Base-by-base conservation (phyloP, 2,329 filamentous ascomycete species). In the Trichoderma arundinaceum region DNA sequence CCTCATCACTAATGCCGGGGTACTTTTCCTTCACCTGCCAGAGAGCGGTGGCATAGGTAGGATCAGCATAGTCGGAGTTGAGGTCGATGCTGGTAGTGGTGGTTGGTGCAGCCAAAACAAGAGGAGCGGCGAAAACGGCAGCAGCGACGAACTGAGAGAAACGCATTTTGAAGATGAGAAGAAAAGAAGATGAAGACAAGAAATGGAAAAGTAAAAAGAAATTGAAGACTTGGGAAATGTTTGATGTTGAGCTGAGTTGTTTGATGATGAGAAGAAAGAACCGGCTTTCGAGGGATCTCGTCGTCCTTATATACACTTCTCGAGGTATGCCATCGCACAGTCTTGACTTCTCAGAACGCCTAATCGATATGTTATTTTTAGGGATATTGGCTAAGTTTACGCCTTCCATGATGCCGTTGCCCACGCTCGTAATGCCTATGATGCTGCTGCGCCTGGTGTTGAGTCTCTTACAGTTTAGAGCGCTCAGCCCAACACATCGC, bases 111-210 rank as follows among this genome's bases (percentile, higher is more conserved):
- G 56, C 43, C 28, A 59, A n/a, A 7, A 48, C 56, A 33, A 59
- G 32, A 15, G 56, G 43, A n/a, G 56, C 56, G 7, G 41, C 56
- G n/a, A 59, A 41, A 13, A 28, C 56, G 32, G 32, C 56, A 17
- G 41, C 33, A 2, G 44, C 41, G 43, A 46, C 35, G 28, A 49
- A 19, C 22, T 57, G 38, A 13, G 22, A 17, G 43, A 59, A 59
- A 46, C 43, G 56, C 56, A 48, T 59, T 35, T 39, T 59, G 17
- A 48, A 15, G 15, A 28, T 35, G 41, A 13, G 32, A 22, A 35
- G 19, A 48, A 38, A 28, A 15, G 38, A 43, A 2, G 12, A n/a
- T 4, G 4, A n/a, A 10, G n/a, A n/a, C n/a, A n/a, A 3, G 15
- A 19, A 15, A 52, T 17, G 3, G 32, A 41, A 6, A 56, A 41